Conservation (phyloP, 139 green algal species). For the Closterium sp. region DNA sequence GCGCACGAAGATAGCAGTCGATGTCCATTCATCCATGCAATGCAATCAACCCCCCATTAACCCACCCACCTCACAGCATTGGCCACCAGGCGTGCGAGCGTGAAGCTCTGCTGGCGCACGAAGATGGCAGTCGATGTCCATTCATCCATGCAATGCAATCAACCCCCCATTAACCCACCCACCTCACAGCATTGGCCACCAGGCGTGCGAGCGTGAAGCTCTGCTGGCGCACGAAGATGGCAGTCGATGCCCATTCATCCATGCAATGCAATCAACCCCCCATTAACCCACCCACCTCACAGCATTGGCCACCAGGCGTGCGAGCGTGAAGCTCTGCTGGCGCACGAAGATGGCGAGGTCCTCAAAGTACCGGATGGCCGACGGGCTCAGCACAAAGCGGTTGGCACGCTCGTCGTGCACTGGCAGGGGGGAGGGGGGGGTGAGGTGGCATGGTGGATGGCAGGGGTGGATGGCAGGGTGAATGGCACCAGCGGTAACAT, state of each 20-base stretch:
- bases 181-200: conserved; percentile 32
- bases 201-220: conserved; percentile 19
- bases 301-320: conserved; percentile 37
- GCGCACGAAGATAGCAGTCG: conserved; percentile 35
- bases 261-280: not conserved
- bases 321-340: conserved; percentile 43
- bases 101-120: conserved; percentile 45
- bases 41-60: not conserved
- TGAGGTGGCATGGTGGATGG: not conserved
- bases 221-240: conserved; percentile 52
- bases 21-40: not conserved
- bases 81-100: conserved; percentile 19
- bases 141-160: not conserved
- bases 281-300: conserved; percentile 5
- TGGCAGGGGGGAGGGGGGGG: conserved; percentile 5
- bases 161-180: not conserved
- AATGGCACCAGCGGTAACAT: too few species aligned
- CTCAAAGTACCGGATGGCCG: conserved; percentile 46
- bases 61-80: not conserved
- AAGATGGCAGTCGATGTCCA: conserved; percentile 40
- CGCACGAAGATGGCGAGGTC: conserved; percentile 49
- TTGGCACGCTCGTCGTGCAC: conserved; percentile 30
- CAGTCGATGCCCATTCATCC: not conserved
- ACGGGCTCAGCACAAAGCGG: conserved; percentile 36
- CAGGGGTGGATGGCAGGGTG: not conserved